phyloP scores from a whole-genome alignment of 805 yeast genomes.

The Candida insectorum region DNA sequence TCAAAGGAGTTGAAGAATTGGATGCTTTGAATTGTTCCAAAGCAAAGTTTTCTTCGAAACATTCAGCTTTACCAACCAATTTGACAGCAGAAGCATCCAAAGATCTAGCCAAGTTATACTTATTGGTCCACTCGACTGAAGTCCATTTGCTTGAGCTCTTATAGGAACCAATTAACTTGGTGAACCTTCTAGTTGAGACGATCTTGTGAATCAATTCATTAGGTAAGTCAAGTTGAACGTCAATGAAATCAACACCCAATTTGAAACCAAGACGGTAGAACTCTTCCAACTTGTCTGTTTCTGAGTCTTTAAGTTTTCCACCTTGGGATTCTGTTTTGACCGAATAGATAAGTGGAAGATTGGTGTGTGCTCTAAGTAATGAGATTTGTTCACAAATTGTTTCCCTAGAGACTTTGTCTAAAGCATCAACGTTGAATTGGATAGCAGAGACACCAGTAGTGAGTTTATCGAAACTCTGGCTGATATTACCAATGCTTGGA shows the following conservation, averaged over 20 bases:
- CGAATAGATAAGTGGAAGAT: slow-evolving; percentile 78
- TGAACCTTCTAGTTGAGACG: slow-evolving; percentile 50
- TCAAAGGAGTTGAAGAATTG: slow-evolving; percentile 60
- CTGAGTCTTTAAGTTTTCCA: slow-evolving; percentile 69
- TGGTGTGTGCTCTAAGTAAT: slow-evolving; percentile 56
- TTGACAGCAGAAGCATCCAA: slow-evolving; percentile 73
- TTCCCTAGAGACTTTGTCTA: slow-evolving; percentile 45
- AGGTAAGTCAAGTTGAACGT: slow-evolving; percentile 73
- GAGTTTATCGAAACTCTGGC: slow-evolving; percentile 48
- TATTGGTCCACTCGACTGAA: slow-evolving; percentile 68
- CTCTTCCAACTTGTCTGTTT: slow-evolving; percentile 41
- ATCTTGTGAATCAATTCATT: slow-evolving; percentile 50
- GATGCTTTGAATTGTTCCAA: slow-evolving; percentile 65
- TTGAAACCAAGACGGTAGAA: slow-evolving; percentile 64
- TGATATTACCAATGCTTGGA: slow-evolving; percentile 50
- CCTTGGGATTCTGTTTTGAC: slow-evolving; percentile 79
- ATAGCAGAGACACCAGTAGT: slow-evolving; percentile 75
- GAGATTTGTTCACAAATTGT: slow-evolving; percentile 77
- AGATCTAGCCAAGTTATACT: slow-evolving; percentile 62
- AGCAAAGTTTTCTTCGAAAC: slow-evolving; percentile 62
- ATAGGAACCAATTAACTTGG: slow-evolving; percentile 76
- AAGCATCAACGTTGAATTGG: slow-evolving; percentile 76
- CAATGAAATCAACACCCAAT: slow-evolving; percentile 77
- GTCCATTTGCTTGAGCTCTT: slow-evolving; percentile 62
- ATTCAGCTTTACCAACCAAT: slow-evolving; percentile 74